Percentiles rank a stretch among this genome's conserved stretches.
phyloP scores from a whole-genome alignment of 768 basidiomycete species.

The Leccinum incarnatum region DNA sequence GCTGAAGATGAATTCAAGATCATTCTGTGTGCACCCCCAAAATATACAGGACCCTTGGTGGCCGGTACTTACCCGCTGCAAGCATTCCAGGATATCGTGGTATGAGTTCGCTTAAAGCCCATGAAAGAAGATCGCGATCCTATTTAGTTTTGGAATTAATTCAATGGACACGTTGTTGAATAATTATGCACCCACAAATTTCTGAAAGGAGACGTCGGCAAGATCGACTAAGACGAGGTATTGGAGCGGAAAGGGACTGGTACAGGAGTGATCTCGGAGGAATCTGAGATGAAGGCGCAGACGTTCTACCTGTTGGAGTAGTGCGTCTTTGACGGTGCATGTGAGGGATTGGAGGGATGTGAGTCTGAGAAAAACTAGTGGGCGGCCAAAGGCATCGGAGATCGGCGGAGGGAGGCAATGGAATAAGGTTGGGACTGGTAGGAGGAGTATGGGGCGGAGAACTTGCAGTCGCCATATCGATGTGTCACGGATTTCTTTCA shows the following conservation, averaged over 20 bases:
- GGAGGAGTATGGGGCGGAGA: conserved; percentile 39
- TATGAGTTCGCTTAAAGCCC: conserved; percentile 62
- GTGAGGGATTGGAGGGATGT: conserved; percentile 39
- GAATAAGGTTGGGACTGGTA: conserved; percentile 33
- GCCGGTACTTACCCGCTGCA: conserved; percentile 51
- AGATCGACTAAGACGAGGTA: conserved; percentile 70
- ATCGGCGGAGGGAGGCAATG: conserved; percentile 53
- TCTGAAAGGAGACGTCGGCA: conserved; percentile 50
- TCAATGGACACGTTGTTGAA: conserved; percentile 2
- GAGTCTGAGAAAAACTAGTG: conserved; percentile 56
- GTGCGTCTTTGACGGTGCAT: conserved; percentile 39
- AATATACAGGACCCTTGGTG: background rate
- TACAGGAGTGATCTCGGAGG: conserved; percentile 37
- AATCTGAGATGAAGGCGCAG: conserved; percentile 55
- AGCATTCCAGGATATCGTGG: conserved; percentile 77
- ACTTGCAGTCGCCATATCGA: conserved; percentile 52
- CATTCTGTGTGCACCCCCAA: background rate
- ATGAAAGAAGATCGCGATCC: conserved; percentile 61
- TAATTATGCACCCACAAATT: conserved; percentile 43
- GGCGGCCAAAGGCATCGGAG: conserved; percentile 60
- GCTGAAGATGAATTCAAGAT: conserved; percentile 38
- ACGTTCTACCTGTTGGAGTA: conserved; percentile 53
- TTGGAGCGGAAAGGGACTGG: conserved; percentile 50
- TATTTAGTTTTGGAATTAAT: conserved; percentile 25
- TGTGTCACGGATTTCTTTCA: conserved; percentile 55